A percentile compares a stretch with the other conserved stretches of the same genome.
phyloP scores from a whole-genome alignment of 2,329 filamentous ascomycete species.

The Paraphoma sp. region DNA sequence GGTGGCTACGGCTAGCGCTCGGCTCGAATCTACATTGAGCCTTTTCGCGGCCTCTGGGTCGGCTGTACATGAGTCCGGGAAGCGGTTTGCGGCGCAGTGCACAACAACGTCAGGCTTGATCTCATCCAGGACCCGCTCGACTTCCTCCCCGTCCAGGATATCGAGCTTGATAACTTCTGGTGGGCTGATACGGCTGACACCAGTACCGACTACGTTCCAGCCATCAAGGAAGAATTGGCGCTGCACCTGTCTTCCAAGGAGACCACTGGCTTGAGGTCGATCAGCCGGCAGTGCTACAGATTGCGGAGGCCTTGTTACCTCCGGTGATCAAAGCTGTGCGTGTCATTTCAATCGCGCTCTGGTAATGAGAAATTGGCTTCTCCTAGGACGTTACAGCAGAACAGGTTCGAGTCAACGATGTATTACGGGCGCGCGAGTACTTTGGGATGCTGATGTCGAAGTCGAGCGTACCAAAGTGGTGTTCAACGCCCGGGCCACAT shows the following conservation, averaged over 20 bases:
- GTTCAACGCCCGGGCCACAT: background rate
- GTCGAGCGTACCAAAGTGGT: background rate
- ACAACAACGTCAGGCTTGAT: constrained; percentile 75
- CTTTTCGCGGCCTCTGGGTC: constrained; percentile 76
- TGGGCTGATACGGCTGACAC: constrained; percentile 75
- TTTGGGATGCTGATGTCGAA: background rate
- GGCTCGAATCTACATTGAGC: constrained; percentile 77
- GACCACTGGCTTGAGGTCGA: constrained; percentile 65
- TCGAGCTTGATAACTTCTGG: constrained; percentile 66
- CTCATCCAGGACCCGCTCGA: constrained; percentile 57
- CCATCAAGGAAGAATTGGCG: constrained; percentile 70
- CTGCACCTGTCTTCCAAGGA: constrained; percentile 81
- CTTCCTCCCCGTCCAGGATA: constrained; percentile 54
- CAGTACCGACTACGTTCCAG: constrained; percentile 59
- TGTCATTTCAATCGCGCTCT: constrained; percentile 32
- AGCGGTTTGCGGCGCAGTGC: constrained; percentile 90
- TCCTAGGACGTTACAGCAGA: background rate
- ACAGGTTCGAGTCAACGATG: background rate
- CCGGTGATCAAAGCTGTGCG: constrained; percentile 78
- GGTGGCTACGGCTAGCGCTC: constrained; percentile 70
- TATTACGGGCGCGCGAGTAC: too few relatives aligned
- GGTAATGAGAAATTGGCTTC: constrained; percentile 3
- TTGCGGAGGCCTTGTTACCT: constrained; percentile 47
- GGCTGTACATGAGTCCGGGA: constrained; percentile 82
- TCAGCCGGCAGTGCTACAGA: constrained; percentile 17